Base-by-base conservation (phyloP, 352 stramenopile genomes). In the Phytophthora pisi region DNA sequence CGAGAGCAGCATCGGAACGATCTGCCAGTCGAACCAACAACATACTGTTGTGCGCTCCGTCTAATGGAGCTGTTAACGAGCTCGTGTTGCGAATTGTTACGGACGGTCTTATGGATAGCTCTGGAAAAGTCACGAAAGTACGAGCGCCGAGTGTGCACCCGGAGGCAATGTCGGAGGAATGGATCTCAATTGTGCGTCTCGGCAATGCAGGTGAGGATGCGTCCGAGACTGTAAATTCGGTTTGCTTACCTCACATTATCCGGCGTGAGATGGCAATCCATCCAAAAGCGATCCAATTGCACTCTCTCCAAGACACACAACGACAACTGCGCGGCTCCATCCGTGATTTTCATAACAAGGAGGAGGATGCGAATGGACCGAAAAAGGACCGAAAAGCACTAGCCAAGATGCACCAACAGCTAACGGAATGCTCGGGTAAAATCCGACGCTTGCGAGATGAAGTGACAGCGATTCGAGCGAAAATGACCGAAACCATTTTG, bases 41-140 rank as follows among this genome's bases (percentile, higher is more conserved):
- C 59, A 78, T 97, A 11, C 64, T 97, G 15, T 73, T 97, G 10
- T 96, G 89, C 68, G 91, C 92, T 2, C 92, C 92, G 13, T 98
- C 92, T 10, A 98, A 98, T 67, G 91, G 91, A 36, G 92, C 92
- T 18, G 89, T 98, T 0, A 93, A 98, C 57, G 90, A 97, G 55
- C 45, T 98, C 23, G 86, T 97, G n/a, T 51, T 95, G 28, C 84
- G 91, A 49, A 92, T 97, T 30, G 84, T 96, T 28, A 90, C 78
- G 0, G 81, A 97, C 45, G 90, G 90, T 6, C 69, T 97, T 0
- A 75, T 93, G 58, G 89, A 92, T 56, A 81, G 63, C 28, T 58
- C 53, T 0, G 87, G 88, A 0, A 78, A 81, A 1, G 45, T 83
- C 5, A 73, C 68, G 0, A 85, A 82, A 66, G 83, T 95, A 1